These are phyloP conservation scores for Phytophthora citrophthora DNA, from an alignment of 352 stramenopile genomes.

Conservation along the genomic window DNA sequence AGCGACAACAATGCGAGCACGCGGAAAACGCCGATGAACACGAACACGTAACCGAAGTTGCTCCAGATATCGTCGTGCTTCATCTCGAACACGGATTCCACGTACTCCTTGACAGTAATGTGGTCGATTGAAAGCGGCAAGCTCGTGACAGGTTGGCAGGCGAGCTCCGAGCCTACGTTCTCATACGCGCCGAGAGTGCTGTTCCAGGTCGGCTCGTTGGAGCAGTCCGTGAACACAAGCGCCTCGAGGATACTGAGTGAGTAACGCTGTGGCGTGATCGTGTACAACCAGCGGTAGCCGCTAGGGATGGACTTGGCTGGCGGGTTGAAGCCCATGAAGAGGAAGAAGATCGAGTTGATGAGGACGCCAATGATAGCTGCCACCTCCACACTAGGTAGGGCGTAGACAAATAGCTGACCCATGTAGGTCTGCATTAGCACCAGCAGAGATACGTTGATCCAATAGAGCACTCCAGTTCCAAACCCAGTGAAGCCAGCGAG, in stretches of 20 bases:
- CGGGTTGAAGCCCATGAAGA: slow-evolving; percentile 35
- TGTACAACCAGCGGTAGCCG: slow-evolving; percentile 30
- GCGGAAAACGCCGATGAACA: slow-evolving; percentile 32
- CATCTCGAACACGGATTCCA: slow-evolving; percentile 27
- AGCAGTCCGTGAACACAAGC: slow-evolving; percentile 36
- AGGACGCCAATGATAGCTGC: slow-evolving; percentile 31
- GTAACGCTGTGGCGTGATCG: slow-evolving; percentile 32
- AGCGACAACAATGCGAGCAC: slow-evolving; percentile 36
- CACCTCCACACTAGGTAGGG: slow-evolving; percentile 26
- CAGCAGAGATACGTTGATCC: slow-evolving; percentile 37
- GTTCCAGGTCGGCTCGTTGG: slow-evolving; percentile 28
- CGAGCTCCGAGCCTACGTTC: slow-evolving; percentile 25
- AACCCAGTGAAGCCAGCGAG: slow-evolving; percentile 47
- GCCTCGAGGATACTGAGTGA: slow-evolving; percentile 26
- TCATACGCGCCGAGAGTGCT: slow-evolving; percentile 19
- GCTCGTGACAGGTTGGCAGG: slow-evolving; percentile 24
- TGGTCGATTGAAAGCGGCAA: slow-evolving; percentile 22
- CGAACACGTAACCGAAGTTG: slow-evolving; percentile 28
- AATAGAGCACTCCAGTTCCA: slow-evolving; percentile 29
- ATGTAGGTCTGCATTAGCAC: slow-evolving; percentile 46
- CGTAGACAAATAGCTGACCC: slow-evolving; percentile 28
- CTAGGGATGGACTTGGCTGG: slow-evolving; percentile 26
- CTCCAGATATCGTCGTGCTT: slow-evolving; percentile 33
- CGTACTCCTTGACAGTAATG: slow-evolving; percentile 34
- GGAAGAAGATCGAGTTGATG: slow-evolving; percentile 30